Percentiles rank a stretch among this genome's conserved stretches.
These are phyloP conservation scores for Ulvella scutata DNA, from an alignment of 139 green algal species.

Conservation along the genomic window DNA sequence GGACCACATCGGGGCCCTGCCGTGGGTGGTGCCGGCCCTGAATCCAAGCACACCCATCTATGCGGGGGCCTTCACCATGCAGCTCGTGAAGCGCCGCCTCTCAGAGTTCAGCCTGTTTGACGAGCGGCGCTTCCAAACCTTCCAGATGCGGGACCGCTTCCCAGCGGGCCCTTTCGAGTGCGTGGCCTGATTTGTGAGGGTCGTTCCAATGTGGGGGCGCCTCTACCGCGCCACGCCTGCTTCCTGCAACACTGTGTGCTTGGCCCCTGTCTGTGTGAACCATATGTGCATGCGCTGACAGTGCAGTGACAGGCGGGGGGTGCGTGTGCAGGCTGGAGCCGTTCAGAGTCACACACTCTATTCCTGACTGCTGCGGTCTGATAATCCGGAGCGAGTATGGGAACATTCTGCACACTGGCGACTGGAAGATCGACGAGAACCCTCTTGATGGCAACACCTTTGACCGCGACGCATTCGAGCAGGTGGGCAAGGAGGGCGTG, in stretches of 20 bases:
- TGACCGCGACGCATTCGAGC: slow-evolving; percentile 74
- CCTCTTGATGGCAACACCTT: slow-evolving; percentile 82
- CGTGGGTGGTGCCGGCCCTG: slow-evolving; percentile 87
- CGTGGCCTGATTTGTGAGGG: not conserved
- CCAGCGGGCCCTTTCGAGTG: slow-evolving; percentile 62
- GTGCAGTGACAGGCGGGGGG: not conserved
- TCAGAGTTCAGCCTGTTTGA: slow-evolving; percentile 88
- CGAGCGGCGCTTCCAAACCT: slow-evolving; percentile 44
- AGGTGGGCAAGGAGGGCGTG: slow-evolving; percentile 54
- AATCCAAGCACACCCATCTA: slow-evolving; percentile 88
- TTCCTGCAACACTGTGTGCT: no score
- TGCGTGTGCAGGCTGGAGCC: slow-evolving; percentile 40
- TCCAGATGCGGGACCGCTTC: slow-evolving; percentile 54
- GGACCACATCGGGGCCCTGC: slow-evolving; percentile 92
- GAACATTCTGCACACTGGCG: slow-evolving; percentile 87
- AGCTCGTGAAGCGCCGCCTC: slow-evolving; percentile 77
- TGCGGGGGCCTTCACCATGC: slow-evolving; percentile 75
- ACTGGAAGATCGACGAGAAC: slow-evolving; percentile 98
- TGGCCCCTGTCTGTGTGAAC: no score
- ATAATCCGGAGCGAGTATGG: slow-evolving; percentile 76
- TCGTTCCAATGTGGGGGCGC: no score
- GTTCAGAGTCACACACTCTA: slow-evolving; percentile 92
- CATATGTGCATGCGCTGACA: no score
- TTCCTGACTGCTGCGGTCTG: slow-evolving; percentile 91
- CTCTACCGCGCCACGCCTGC: not conserved